Base-by-base conservation (phyloP, 345 rosid species). In the Arabis hirsuta region DNA sequence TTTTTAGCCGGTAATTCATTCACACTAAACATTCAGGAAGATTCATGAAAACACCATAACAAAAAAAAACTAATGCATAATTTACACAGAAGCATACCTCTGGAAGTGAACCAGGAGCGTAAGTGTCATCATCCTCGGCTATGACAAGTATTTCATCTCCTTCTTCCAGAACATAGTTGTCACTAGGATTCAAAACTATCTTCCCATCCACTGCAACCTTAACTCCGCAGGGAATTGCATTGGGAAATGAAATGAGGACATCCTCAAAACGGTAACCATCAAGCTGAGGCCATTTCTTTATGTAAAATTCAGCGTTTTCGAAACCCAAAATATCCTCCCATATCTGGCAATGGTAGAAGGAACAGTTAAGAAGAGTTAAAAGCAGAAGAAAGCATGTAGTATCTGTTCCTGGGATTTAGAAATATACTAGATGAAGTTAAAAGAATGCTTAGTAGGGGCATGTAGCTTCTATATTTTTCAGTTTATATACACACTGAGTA, bases 311-410 rank as follows among this genome's bases (percentile, higher is more conserved):
- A 0, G 87, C 90, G 41, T 92, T 90, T 79, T 90, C 96, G 82
- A 92, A 92, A 36, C 98, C 98, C 82, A 92, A 82, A 41, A 92
- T 83, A 74, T 92, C 96, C 76, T 92, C 98, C 96, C 98, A 92
- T 81, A 90, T 92, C 98, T 90, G 87, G 20, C 24, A 65, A 46
- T 11, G 44, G 31, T 43, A 55, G 38, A 32, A 62, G 22, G 2
- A 22, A 54, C 26, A 34, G 7, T 10, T 11, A 12, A 20, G 32
- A 48, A 63, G 29, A 63, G 14, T 46, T 47, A 63, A 62, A 26
- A 26, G 64, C 19, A 24, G 6, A 20, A 20, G 14, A 32, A 13
- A 3, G 3, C 32, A 29, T 34, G 38, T 34, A 34, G 38, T 32
- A 32, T 32, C 6, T 32, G 36, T 32, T 27, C 31, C 32, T 29